These are phyloP conservation scores for Penicillium taxi DNA, from an alignment of 495 filamentous ascomycete species.

Conservation along the genomic window DNA sequence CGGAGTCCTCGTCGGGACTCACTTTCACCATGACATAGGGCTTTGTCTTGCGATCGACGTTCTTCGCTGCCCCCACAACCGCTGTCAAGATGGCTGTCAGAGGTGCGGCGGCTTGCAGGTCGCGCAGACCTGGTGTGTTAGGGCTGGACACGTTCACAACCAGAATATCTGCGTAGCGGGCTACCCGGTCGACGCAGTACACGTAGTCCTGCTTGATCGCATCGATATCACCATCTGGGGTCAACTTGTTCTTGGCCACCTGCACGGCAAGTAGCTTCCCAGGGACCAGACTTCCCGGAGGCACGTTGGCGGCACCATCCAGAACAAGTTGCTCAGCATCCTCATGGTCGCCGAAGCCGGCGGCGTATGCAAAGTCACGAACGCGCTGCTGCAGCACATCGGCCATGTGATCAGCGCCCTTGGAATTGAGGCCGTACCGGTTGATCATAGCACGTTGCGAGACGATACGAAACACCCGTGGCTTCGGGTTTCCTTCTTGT, in stretches of 20 bases:
- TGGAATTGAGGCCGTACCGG: slow-evolving; percentile 82
- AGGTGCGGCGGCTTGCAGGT: slow-evolving; percentile 72
- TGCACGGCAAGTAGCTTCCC: slow-evolving; percentile 85
- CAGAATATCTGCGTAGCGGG: slow-evolving; percentile 81
- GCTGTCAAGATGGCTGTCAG: slow-evolving; percentile 70
- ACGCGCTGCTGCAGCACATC: slow-evolving; percentile 70
- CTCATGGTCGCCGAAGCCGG: slow-evolving; percentile 56
- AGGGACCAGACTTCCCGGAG: slow-evolving; percentile 63
- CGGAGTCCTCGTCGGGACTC: slow-evolving; percentile 83
- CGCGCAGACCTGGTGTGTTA: slow-evolving; percentile 84
- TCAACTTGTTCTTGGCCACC: slow-evolving; percentile 92
- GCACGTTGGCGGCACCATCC: slow-evolving; percentile 56
- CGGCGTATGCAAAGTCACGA: slow-evolving; percentile 59
- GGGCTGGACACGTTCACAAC: slow-evolving; percentile 96
- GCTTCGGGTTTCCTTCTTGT: slow-evolving; percentile 78
- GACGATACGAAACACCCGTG: slow-evolving; percentile 79
- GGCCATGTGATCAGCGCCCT: slow-evolving; percentile 81
- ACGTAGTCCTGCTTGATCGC: slow-evolving; percentile 82
- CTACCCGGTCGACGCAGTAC: slow-evolving; percentile 73
- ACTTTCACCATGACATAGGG: slow-evolving; percentile 96
- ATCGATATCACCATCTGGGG: slow-evolving; percentile 72
- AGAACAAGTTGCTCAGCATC: slow-evolving; percentile 63
- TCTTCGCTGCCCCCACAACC: slow-evolving; percentile 69
- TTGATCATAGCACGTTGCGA: slow-evolving; percentile 83
- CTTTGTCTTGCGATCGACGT: slow-evolving; percentile 58